Base-by-base conservation (phyloP, 2,329 filamentous ascomycete species). In the Dactylellina leptospora region DNA sequence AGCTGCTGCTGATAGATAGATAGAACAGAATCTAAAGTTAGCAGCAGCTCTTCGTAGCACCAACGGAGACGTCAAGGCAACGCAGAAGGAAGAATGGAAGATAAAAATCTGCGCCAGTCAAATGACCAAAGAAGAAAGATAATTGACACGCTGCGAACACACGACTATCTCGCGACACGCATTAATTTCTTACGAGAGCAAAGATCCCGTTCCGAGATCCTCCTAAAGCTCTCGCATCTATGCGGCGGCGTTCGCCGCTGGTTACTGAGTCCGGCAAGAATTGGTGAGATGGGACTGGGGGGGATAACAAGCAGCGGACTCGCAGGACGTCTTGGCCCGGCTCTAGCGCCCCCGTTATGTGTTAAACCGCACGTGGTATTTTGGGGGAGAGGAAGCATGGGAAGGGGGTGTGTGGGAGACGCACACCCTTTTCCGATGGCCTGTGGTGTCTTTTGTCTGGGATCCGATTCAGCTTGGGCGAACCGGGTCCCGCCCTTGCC, bases 281-380 rank as follows among this genome's bases (percentile, higher is more conserved):
- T 33, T 54, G 33, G 16, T 13, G 42, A 20, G 13, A 11, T 40
- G 28, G 28, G 33, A 23, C 40, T 13, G 23, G 36, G 6, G n/a
- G 28, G 45, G 53, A 59, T 44, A 40, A 40, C 36, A 40, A 5
- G 4, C 13, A 40, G 20, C 20, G 56, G 20, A n/a, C 6, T 38
- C 42, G 42, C 45, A 45, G 54, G 20, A 48, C 11, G 62, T 47
- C 62, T 60, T 68, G 54, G 62, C 62, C n/a, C 51, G 11, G 28
- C 8, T 51, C 18, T 63, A 63, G 68, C 68, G 68, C 59, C 68
- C 62, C 68, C 66, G 66, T 72, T 72, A 54, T 60, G 44, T 72
- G 68, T 72, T 59, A 64, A 61, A 63, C 40, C 40, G 68, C 68
- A 72, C 68, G 68, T 72, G 68, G 68, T 54, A 54, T 53, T 60